phyloP scores from a whole-genome alignment of 2,329 filamentous ascomycete species.

The Diaporthe sp. region DNA sequence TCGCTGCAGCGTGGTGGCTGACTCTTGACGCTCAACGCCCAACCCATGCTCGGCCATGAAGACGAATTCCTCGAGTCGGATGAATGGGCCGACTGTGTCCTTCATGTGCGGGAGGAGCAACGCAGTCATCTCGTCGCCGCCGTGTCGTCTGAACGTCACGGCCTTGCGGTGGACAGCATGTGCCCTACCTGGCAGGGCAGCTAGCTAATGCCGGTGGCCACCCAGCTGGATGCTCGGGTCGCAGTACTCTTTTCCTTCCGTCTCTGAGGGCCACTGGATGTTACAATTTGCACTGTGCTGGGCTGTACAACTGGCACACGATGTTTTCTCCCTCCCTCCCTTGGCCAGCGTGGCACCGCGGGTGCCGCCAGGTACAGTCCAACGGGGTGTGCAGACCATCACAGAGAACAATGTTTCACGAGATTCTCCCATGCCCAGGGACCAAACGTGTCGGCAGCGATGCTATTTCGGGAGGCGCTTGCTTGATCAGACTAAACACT shows the following conservation, averaged over 20 bases:
- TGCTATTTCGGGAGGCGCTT: slow-evolving; percentile 42
- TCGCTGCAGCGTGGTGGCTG: slow-evolving; percentile 18
- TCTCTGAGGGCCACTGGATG: not conserved
- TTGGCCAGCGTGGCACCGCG: slow-evolving; percentile 25
- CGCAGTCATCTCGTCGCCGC: slow-evolving; percentile 16
- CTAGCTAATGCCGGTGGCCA: slow-evolving; percentile 1
- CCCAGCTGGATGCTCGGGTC: not conserved
- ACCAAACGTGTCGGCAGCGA: slow-evolving; percentile 31
- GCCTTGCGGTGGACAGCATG: not conserved
- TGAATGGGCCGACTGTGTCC: slow-evolving; percentile 13
- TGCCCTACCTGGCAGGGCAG: not conserved
- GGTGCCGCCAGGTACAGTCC: slow-evolving; percentile 28
- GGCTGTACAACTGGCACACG: slow-evolving; percentile 12
- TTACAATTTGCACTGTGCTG: not conserved
- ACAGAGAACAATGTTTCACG: slow-evolving; percentile 35
- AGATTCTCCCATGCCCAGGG: slow-evolving; percentile 31
- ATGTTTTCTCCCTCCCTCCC: slow-evolving; percentile 8
- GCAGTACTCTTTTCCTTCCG: not conserved
- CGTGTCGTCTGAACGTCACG: slow-evolving; percentile 21
- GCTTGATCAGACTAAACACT: slow-evolving; percentile 30
- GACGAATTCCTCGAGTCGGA: slow-evolving; percentile 25
- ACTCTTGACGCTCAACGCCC: slow-evolving; percentile 13
- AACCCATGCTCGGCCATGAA: slow-evolving; percentile 12
- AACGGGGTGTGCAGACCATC: slow-evolving; percentile 7
- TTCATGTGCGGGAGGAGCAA: slow-evolving; percentile 6